Evolutionary conservation across 1,139 yeast genomes (phyloP), one percentile per base, ranked within the genome.

Genomic region (Pichia terricola): DNA sequence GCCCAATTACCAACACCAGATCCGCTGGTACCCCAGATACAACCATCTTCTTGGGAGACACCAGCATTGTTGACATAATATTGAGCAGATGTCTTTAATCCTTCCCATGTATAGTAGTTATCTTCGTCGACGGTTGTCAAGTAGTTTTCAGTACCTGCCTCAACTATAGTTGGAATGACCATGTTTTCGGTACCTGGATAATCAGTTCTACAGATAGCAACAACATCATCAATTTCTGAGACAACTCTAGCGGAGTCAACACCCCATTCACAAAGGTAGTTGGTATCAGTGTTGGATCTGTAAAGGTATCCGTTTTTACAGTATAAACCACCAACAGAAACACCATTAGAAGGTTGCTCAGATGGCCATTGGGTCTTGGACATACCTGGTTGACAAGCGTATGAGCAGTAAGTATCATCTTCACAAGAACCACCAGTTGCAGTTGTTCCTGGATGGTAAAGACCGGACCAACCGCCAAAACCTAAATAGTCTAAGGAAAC

Each of bases 321-420:
- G 56, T 66, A 64, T 59, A 83, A 72, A 55, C 94, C 94, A 68
- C 94, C 94, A 50, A 82, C 77, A 41, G 91, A 81, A 52, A 79
- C 79, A 68, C 94, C 94, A 61, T 67, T 73, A 40, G 77, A 53
- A 47, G 91, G 91, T 67, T 83, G 94, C 31, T 63, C 54, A 33
- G 77, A 65, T 47, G 94, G 94, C 88, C 88, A 83, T 69, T 83
- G 94, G 47, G 91, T 82, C 72, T 83, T 83, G 57, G 91, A 82
- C 91, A 82, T 82, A 76, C 94, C 94, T 46, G 91, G 77, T 67
- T 82, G 89, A 68, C 94, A 83, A 51, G 91, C 87, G 62, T 83
- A 83, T 46, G 91, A 83, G 66, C 94, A 83, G 73, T 81, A 81
- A 58, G 75, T 73, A 48, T 88, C 91, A 50, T 81, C 88, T 53